Evolutionary conservation across 2,329 filamentous ascomycete species (phyloP).

Genomic region (Onygena corvina): DNA sequence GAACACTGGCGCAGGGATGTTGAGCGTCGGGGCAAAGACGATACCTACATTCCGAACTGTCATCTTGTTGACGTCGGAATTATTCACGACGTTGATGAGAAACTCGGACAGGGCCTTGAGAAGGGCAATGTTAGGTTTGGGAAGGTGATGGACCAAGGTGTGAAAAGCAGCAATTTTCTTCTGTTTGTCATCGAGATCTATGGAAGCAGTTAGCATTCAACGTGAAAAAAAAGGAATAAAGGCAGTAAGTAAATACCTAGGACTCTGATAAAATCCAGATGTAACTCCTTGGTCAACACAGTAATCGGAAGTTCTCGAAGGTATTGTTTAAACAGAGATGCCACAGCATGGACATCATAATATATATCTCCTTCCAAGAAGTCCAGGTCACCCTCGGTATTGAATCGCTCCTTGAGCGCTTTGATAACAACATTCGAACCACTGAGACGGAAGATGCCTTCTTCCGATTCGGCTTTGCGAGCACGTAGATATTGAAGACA

Average conservation of each 20-base stretch:
- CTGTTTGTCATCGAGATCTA: constrained; percentile 58
- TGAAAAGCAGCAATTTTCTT: constrained; percentile 70
- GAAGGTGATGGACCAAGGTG: constrained; percentile 66
- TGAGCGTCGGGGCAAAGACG: constrained; percentile 92
- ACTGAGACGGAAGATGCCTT: constrained; percentile 92
- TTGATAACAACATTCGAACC: constrained; percentile 96
- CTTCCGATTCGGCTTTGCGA: constrained; percentile 70
- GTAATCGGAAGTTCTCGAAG: constrained; percentile 82
- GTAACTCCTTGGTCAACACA: constrained; percentile 80
- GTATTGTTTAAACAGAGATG: constrained; percentile 86
- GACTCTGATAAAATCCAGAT: constrained; percentile 74
- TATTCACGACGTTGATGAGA: constrained; percentile 82
- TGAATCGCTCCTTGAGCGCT: constrained; percentile 81
- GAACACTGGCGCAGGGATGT: constrained; percentile 90
- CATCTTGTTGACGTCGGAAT: constrained; percentile 91
- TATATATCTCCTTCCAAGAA: constrained; percentile 67
- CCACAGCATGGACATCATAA: constrained; percentile 91
- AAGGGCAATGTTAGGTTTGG: constrained; percentile 66
- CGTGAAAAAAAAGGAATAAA: not conserved
- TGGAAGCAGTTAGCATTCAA: not conserved
- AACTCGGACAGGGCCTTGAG: constrained; percentile 78
- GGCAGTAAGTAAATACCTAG: constrained; percentile 40
- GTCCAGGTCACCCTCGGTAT: constrained; percentile 82
- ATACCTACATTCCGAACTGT: constrained; percentile 94
- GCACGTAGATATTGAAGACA: constrained; percentile 85